Base-by-base conservation (phyloP, 768 basidiomycete species). In the Zangia roseola region DNA sequence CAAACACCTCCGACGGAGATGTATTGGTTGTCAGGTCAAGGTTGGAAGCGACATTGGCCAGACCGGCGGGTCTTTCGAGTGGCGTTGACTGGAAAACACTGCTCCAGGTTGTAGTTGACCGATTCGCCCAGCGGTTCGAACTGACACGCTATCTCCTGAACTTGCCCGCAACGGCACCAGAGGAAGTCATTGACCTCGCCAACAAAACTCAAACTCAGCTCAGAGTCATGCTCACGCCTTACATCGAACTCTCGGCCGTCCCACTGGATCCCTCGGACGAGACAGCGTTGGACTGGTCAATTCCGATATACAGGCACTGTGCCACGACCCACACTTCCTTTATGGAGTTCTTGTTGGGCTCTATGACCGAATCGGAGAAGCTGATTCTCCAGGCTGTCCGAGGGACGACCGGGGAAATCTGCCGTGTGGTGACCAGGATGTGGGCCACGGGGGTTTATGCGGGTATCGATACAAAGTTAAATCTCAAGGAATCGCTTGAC, bases 61-160 rank as follows among this genome's bases (percentile, higher is more conserved):
- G 59, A 40, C 40, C 69, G 0, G 38, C 43, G 10, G 40, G 45
- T 16, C 51, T 26, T 4, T 58, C 55, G 3, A 68, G 63, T 26
- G 69, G 65, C 6, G 43, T 69, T 10, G 71, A 71, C 46, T 73
- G 72, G 72, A 43, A 25, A 20, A 56, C 64, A 5, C 52, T 73
- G 19, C 2, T 43, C 13, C 42, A 24, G 1, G 21, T 43, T 21
- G 34, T 43, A 33, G 31, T 23, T 3, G 31, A 43, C 28, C 67
- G 65, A n/a, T 65, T 62, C 31, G 61, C 61, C 1, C 54, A 58
- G 19, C 56, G 65, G 26, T 44, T 69, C 10, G 65, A 67, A 38
- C 25, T 55, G 21, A 31, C 62, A 19, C 41, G 47, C 12, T 48
- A 61, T 23, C 44, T 64, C 0, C 51, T 65, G 13, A 49, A 58